Evolutionary conservation across 306 rosid genomes (phyloP).

Genomic region (Adenanthera pavonina): DNA sequence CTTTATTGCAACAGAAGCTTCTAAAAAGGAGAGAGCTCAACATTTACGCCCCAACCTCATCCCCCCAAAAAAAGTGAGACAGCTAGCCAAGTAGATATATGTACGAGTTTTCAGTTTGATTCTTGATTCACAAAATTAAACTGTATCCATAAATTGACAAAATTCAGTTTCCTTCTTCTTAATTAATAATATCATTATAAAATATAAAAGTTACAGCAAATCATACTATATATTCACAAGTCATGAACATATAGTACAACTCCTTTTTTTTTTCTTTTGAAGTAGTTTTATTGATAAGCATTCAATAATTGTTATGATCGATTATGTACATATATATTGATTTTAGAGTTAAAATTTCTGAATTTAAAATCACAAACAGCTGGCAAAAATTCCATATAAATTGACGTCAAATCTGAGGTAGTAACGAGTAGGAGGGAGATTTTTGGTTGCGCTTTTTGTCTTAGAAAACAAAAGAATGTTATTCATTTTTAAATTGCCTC

Average conservation of each 20-base stretch:
- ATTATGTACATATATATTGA: no score
- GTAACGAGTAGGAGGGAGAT: neutral
- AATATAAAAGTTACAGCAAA: no score
- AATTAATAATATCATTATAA: no score
- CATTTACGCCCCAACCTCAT: neutral
- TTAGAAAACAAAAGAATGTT: neutral
- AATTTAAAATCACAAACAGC: no score
- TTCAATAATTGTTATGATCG: no score
- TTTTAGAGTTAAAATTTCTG: no score
- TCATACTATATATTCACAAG: no score
- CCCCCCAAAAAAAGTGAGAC: neutral
- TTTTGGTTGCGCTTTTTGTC: neutral
- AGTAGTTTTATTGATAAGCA: no score
- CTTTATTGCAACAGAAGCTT: constrained; percentile 31
- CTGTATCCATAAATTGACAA: neutral
- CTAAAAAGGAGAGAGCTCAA: constrained; percentile 12
- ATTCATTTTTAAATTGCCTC: neutral
- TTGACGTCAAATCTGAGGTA: neutral
- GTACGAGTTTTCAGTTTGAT: neutral
- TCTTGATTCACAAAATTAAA: neutral
- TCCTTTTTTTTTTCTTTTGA: no score
- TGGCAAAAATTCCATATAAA: no score
- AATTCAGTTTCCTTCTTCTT: neutral
- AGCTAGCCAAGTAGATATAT: neutral
- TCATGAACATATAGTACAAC: no score